A percentile compares a stretch with the other conserved stretches of the same genome.
Conservation (phyloP, 768 basidiomycete genomes). For the Mycena rebaudengoi region DNA sequence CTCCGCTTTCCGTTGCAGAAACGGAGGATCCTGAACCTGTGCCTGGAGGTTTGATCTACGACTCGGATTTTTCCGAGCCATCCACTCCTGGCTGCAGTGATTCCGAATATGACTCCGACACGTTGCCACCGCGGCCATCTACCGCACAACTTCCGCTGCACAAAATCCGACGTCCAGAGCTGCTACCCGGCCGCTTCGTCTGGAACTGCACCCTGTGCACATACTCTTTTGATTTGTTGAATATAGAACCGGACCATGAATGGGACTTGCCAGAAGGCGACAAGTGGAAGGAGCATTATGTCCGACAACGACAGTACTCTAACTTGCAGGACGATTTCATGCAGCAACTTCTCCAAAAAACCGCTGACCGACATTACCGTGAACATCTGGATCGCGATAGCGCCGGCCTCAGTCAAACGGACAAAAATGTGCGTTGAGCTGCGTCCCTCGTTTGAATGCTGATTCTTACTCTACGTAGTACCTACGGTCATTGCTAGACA, state of each 20-base stretch:
- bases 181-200: slow-evolving; percentile 52
- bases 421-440: not conserved
- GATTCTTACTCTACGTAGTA: too few relatives aligned
- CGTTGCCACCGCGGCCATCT: slow-evolving; percentile 1
- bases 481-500: too few relatives aligned
- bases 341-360: slow-evolving; percentile 29
- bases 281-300: too few relatives aligned
- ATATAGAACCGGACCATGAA: too few relatives aligned
- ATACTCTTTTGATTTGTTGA: slow-evolving; percentile 56
- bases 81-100: slow-evolving; percentile 50
- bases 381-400: slow-evolving; percentile 8
- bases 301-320: slow-evolving; percentile 46
- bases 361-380: slow-evolving; percentile 43
- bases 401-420: not conserved
- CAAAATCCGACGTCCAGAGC: slow-evolving; percentile 41
- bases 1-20: not conserved
- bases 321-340: slow-evolving; percentile 42
- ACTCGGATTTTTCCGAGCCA: slow-evolving; percentile 65
- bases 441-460: too few relatives aligned
- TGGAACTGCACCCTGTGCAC: slow-evolving; percentile 64
- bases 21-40: not conserved
- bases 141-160: slow-evolving; percentile 29
- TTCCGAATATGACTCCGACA: slow-evolving; percentile 48
- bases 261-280: too few relatives aligned
- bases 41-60: slow-evolving; percentile 44